Evolutionary conservation across 2,329 filamentous ascomycete genomes (phyloP).

Genomic region (Cercospora sesami): DNA sequence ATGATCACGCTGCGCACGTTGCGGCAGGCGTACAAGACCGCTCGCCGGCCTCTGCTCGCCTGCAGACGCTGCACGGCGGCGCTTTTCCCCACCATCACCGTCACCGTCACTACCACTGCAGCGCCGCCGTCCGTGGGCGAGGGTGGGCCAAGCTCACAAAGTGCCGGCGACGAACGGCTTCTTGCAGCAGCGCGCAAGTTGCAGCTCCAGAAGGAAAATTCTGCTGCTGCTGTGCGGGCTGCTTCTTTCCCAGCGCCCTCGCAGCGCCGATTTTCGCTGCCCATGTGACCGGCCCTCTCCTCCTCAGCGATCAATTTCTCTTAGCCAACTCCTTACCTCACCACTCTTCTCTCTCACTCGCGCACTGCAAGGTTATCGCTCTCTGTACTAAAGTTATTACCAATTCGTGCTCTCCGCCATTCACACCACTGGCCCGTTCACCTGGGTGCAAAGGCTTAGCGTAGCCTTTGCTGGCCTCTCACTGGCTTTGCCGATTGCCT

Average conservation of each 20-base stretch:
- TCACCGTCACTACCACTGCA: not conserved
- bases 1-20: not conserved
- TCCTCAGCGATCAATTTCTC: conserved; percentile 30
- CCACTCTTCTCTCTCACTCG: conserved; percentile 24
- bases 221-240: conserved; percentile 6
- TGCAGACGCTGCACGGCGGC: not conserved
- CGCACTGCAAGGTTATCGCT: conserved; percentile 44
- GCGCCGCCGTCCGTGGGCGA: not conserved
- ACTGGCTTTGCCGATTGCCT: conserved; percentile 34
- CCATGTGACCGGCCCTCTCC: conserved; percentile 22
- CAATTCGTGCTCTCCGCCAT: conserved; percentile 23
- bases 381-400: conserved; percentile 34
- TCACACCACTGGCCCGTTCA: conserved; percentile 21
- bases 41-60: not conserved
- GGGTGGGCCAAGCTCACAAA: not conserved
- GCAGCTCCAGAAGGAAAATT: conserved; percentile 4
- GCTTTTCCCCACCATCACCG: not conserved
- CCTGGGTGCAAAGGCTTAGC: conserved; percentile 38
- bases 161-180: conserved; percentile 8
- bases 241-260: conserved; percentile 8
- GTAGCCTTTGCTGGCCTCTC: conserved; percentile 29
- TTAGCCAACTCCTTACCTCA: conserved; percentile 37
- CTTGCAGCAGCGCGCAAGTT: conserved; percentile 6
- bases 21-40: not conserved
- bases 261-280: conserved; percentile 4